phyloP scores from a whole-genome alignment of 495 filamentous ascomycete species.

The Thermothielavioides terrestris region DNA sequence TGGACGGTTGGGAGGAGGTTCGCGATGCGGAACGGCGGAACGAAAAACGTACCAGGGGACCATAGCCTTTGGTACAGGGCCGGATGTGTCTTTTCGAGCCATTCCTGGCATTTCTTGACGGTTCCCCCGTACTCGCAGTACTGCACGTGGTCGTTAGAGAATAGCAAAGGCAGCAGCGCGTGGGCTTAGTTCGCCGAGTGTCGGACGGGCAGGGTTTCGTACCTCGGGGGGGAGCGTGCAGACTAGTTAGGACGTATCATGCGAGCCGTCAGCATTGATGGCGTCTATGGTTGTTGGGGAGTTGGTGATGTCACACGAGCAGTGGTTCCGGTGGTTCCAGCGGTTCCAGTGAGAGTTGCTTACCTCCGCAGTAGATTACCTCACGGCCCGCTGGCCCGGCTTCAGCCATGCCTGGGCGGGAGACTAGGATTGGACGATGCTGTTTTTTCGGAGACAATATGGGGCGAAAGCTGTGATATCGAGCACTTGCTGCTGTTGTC shows the following conservation, averaged over 20 bases:
- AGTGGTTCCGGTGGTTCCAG: no score
- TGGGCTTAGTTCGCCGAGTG: no score
- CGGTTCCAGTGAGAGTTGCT: conserved; percentile 1
- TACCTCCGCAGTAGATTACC: conserved; percentile 30
- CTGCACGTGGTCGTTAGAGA: conserved; percentile 36
- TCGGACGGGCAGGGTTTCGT: no score
- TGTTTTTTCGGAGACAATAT: neutral
- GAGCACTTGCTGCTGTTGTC: conserved; percentile 1
- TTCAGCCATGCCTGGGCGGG: conserved; percentile 21
- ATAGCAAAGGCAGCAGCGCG: no score
- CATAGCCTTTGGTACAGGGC: conserved; percentile 70
- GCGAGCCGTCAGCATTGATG: no score
- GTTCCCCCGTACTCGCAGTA: conserved; percentile 98
- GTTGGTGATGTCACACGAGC: conserved; percentile 19
- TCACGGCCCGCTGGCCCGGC: conserved; percentile 15
- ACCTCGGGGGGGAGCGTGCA: conserved; percentile 93
- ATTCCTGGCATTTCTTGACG: conserved; percentile 96
- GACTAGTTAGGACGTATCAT: conserved; percentile 45
- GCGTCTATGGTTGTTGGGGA: conserved; percentile 11
- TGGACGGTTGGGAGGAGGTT: neutral
- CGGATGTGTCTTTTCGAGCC: conserved; percentile 70
- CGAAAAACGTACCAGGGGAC: conserved; percentile 60
- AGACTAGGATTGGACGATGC: neutral
- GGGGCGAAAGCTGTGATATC: neutral
- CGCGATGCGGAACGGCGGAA: neutral